phyloP scores from a whole-genome alignment of 2,329 filamentous ascomycete species.

The Epicoccum nigrum region DNA sequence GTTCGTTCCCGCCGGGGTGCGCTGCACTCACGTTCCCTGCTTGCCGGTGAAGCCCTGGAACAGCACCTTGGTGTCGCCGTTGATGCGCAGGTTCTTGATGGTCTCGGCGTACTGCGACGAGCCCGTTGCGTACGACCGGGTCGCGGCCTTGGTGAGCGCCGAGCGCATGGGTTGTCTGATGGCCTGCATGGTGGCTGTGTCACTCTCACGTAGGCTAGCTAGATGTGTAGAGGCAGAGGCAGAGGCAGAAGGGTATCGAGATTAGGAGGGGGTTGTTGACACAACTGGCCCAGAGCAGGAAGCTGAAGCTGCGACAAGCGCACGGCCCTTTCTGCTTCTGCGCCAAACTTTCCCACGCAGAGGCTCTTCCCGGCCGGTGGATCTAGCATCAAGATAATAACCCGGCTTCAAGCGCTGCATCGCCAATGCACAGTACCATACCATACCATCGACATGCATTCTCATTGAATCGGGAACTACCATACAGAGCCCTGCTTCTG shows the following conservation, averaged over 20 bases:
- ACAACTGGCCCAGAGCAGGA: slow-evolving; percentile 25
- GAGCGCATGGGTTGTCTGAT: slow-evolving; percentile 75
- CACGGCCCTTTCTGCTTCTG: slow-evolving; percentile 10
- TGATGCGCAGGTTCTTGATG: slow-evolving; percentile 83
- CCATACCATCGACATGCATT: background rate
- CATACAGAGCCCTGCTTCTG: background rate
- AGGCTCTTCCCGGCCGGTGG: slow-evolving; percentile 6
- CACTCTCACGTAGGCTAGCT: slow-evolving; percentile 20
- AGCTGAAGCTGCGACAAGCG: slow-evolving; percentile 32
- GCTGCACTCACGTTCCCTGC: slow-evolving; percentile 77
- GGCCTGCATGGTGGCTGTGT: slow-evolving; percentile 75
- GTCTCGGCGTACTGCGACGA: slow-evolving; percentile 60
- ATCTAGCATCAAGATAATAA: slow-evolving; percentile 16
- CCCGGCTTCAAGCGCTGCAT: slow-evolving; percentile 3
- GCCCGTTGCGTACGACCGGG: slow-evolving; percentile 77
- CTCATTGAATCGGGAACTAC: background rate
- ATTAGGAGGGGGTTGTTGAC: slow-evolving; percentile 20
- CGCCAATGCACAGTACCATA: no score
- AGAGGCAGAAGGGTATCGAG: slow-evolving; percentile 23
- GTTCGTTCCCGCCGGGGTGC: no score
- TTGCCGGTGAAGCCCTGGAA: slow-evolving; percentile 98
- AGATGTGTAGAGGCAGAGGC: slow-evolving; percentile 21
- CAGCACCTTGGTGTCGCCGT: slow-evolving; percentile 88
- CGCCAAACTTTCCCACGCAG: slow-evolving; percentile 14
- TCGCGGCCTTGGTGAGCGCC: slow-evolving; percentile 70